These are phyloP conservation scores for Lachancea quebecensis DNA, from an alignment of 805 yeast species.

Conservation along the genomic window DNA sequence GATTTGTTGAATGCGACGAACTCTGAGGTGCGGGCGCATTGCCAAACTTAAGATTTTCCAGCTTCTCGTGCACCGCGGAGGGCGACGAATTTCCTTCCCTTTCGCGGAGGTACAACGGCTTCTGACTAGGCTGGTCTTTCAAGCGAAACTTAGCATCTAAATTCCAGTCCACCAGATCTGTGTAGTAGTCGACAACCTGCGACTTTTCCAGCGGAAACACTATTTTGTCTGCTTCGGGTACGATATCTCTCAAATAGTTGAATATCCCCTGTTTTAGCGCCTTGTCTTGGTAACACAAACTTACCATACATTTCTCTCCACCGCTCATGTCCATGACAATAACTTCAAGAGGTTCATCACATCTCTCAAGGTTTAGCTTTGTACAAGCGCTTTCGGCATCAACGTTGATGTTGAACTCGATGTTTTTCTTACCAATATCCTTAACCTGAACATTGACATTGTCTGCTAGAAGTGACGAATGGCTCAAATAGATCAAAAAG, in stretches of 20 bases:
- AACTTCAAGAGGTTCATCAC: conserved; percentile 3
- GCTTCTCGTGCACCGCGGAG: conserved; percentile 2
- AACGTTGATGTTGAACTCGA: conserved; percentile 1
- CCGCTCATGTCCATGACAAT: conserved; percentile 8
- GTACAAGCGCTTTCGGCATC: background rate
- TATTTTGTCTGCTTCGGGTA: background rate
- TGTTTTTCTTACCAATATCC: conserved; percentile 5
- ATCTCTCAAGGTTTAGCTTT: background rate
- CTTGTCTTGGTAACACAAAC: conserved; percentile 11
- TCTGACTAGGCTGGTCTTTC: background rate
- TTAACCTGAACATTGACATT: conserved; percentile 1
- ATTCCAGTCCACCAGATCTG: background rate
- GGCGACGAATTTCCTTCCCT: background rate
- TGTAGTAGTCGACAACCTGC: conserved; percentile 5
- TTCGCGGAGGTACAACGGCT: background rate
- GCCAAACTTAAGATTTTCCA: conserved; percentile 7
- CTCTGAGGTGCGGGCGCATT: background rate
- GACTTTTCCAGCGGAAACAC: conserved; percentile 10
- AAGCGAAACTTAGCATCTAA: conserved; percentile 7
- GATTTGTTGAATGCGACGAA: background rate
- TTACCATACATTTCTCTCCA: conserved; percentile 14
- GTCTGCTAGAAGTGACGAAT: conserved; percentile 2
- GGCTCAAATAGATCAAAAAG: conserved; percentile 7
- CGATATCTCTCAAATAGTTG: conserved; percentile 11
- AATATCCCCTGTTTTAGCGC: conserved; percentile 15